Evolutionary conservation across 345 rosid species (phyloP).

Genomic region (Moricandia arvensis): DNA sequence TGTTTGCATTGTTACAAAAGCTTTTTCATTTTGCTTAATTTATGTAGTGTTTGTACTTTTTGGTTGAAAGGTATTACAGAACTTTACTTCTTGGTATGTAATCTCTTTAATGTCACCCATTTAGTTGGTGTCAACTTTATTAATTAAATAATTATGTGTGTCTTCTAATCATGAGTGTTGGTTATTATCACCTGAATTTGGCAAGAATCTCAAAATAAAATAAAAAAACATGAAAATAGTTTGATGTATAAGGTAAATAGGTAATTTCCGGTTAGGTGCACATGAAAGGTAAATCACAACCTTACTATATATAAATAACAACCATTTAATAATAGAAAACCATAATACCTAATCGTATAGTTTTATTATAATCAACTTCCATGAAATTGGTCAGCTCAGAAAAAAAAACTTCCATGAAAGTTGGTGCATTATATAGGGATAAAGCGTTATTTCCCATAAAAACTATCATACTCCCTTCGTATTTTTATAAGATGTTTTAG

Average conservation of each 20-base stretch:
- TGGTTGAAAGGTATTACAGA: not conserved
- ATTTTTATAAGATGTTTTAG: no score
- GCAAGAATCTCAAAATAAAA: slow-evolving; percentile 2
- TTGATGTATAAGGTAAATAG: not conserved
- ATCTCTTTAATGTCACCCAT: not conserved
- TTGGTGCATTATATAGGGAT: not conserved
- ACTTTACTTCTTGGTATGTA: not conserved
- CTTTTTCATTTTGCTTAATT: no score
- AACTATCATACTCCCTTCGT: no score
- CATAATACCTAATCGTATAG: not conserved
- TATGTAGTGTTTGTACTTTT: no score
- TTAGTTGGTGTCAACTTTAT: slow-evolving; percentile 16
- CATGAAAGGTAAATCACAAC: slow-evolving; percentile 23
- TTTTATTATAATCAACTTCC: not conserved
- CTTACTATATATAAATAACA: slow-evolving; percentile 13
- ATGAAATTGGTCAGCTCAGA: not conserved
- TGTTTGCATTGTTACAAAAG: no score
- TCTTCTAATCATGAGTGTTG: not conserved
- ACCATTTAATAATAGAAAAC: not conserved
- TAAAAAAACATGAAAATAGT: not conserved
- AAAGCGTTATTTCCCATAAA: no score
- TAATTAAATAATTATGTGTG: not conserved
- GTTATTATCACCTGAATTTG: slow-evolving; percentile 16
- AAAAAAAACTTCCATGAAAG: not conserved
- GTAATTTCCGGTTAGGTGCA: slow-evolving; percentile 24